Evolutionary conservation across 129 eudicot species (phyloP).

Genomic region (Artemisia tridentata): DNA sequence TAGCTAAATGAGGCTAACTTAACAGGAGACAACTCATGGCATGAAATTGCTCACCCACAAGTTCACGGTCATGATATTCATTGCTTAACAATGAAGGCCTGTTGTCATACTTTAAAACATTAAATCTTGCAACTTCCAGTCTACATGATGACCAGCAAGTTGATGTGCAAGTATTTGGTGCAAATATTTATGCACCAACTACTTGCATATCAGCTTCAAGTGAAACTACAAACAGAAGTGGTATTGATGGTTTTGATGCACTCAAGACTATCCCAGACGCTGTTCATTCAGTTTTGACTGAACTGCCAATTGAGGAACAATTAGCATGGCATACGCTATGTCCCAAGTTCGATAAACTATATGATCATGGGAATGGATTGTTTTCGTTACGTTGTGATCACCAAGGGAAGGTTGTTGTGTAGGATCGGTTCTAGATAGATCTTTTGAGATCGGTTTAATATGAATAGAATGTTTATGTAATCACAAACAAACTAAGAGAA

Average conservation of each 20-base stretch:
- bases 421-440: too few species aligned
- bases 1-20: slow-evolving; percentile 45
- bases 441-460: too few species aligned
- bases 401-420: slow-evolving; percentile 81
- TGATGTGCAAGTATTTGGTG: slow-evolving; percentile 80
- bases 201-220: slow-evolving; percentile 65
- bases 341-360: slow-evolving; percentile 98
- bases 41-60: slow-evolving; percentile 97
- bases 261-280: slow-evolving; percentile 94
- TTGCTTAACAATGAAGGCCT: slow-evolving; percentile 89
- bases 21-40: slow-evolving; percentile 52
- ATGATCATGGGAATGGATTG: slow-evolving; percentile 94
- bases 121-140: slow-evolving; percentile 54
- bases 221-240: slow-evolving; percentile 45
- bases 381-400: slow-evolving; percentile 85
- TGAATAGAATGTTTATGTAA: too few species aligned
- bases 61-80: slow-evolving; percentile 96
- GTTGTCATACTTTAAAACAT: slow-evolving; percentile 79
- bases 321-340: slow-evolving; percentile 90
- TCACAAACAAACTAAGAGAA: too few species aligned
- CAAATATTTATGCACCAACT: slow-evolving; percentile 98
- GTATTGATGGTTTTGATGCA: slow-evolving; percentile 67
- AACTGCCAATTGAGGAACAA: slow-evolving; percentile 94
- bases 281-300: slow-evolving; percentile 78
- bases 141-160: slow-evolving; percentile 52